Base-by-base conservation (phyloP, 305 asterid species). In the Coffea humblotiana region DNA sequence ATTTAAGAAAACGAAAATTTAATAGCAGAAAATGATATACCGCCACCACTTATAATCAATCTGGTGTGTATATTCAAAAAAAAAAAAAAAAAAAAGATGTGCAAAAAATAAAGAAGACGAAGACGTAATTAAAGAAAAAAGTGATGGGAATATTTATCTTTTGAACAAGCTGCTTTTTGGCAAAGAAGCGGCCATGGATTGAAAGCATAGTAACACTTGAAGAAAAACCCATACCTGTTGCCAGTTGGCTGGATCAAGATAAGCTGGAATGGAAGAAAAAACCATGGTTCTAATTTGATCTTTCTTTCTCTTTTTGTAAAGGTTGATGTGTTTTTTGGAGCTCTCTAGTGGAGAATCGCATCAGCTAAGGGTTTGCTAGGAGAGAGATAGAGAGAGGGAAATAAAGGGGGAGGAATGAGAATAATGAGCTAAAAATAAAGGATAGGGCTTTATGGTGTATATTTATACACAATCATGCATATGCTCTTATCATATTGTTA, bases 181-280 rank as follows among this genome's bases (percentile, higher is more conserved):
- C 79, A 87, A 86, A 86, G 87, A 85, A 75, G 84, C 72, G 89
- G 89, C 86, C 86, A 87, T 81, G 80, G 29, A 84, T 65, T 65
- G 43, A 65, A 65, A 76, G 35, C 19, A 67, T 54, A 21, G 65
- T 60, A 78, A 60, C 51, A 63, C 25, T 65, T 48, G 56, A 29
- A 77, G 3, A 70, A 65, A 84, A 77, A 75, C 63, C 84, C 80
- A 87, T 63, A 93, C 98, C 92, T 93, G 97, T 77, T 93, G 96
- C 99, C 99, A 95, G 94, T 95, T 93, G 94, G 98, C 84, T n/a
- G 94, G 90, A 95, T 95, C 98, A 91, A 93, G 94, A 87, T 95
- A 93, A 85, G 98, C 87, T 71, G 93, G 96, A 87, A 95, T 85
- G 83, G 99, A 92, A 79, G 99, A 88, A 91, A 95, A 95, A 89